Conservation (phyloP, 805 yeast species). For the Candida ficus region DNA sequence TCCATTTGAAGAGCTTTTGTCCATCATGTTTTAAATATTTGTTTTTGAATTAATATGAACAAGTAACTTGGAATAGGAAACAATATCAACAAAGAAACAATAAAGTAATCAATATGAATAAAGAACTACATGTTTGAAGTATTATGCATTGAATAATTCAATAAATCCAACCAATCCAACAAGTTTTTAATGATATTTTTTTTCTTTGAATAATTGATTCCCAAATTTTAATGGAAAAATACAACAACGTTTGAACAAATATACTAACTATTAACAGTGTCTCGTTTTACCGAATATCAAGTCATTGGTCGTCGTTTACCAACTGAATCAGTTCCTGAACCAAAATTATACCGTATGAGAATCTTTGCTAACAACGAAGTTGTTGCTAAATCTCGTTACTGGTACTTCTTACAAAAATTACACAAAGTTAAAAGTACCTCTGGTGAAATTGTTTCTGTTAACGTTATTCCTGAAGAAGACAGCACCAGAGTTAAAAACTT, state of each 20-base stretch:
- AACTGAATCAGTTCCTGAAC: conserved; percentile 97
- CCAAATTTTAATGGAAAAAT: not conserved
- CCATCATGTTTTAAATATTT: no score
- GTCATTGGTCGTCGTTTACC: conserved; percentile 99
- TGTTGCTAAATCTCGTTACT: conserved; percentile 99
- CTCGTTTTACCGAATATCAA: conserved; percentile 98
- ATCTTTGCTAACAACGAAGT: conserved; percentile 98
- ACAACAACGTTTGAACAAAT: no score
- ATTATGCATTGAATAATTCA: no score
- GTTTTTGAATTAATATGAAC: no score
- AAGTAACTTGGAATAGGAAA: no score
- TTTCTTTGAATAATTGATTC: no score
- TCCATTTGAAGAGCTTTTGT: not conserved
- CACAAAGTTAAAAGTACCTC: conserved; percentile 99
- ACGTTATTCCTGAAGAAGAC: conserved; percentile 86
- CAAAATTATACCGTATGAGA: conserved; percentile 99
- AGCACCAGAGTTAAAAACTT: conserved; percentile 99
- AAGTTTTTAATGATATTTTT: no score
- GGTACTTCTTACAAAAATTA: conserved; percentile 99
- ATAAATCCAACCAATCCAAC: no score
- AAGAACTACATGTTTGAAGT: no score
- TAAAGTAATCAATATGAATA: no score
- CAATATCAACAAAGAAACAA: no score
- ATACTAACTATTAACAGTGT: conserved; percentile 44
- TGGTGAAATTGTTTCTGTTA: conserved; percentile 96